phyloP scores from a whole-genome alignment of 352 stramenopile genomes.

The Pythium dissimile region DNA sequence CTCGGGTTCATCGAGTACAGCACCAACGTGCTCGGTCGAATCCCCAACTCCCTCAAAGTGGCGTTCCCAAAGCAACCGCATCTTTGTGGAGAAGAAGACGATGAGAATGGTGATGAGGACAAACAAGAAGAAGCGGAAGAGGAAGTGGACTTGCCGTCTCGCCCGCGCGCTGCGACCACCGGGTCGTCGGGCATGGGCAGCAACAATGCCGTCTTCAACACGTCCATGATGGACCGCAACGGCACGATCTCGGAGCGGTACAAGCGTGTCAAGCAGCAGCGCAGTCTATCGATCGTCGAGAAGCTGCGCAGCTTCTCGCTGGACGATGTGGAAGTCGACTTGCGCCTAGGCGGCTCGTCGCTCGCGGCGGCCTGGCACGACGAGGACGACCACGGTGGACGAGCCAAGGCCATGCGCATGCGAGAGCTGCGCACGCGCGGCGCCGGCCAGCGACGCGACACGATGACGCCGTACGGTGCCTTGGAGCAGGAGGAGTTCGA shows the following conservation, averaged over 20 bases:
- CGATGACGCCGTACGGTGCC: slow-evolving; percentile 52
- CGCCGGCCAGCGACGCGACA: slow-evolving; percentile 10
- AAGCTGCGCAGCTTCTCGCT: slow-evolving; percentile 52
- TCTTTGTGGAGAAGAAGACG: slow-evolving; percentile 5
- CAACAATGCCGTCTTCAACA: slow-evolving; percentile 45
- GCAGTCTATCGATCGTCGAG: slow-evolving; percentile 47
- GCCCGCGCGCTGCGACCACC: slow-evolving; percentile 11
- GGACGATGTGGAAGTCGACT: slow-evolving; percentile 43
- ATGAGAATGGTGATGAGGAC: too few species aligned
- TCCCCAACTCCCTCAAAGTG: slow-evolving; percentile 70
- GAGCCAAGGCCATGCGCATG: slow-evolving; percentile 35
- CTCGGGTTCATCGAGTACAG: slow-evolving; percentile 76
- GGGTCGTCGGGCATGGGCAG: slow-evolving; percentile 31
- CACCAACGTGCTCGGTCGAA: slow-evolving; percentile 73
- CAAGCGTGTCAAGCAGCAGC: slow-evolving; percentile 48
- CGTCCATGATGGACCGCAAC: slow-evolving; percentile 44
- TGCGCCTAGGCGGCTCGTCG: slow-evolving; percentile 26
- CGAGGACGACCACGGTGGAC: slow-evolving; percentile 43
- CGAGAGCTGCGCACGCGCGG: slow-evolving; percentile 26
- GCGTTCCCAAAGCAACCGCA: slow-evolving; percentile 40
- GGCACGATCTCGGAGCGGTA: slow-evolving; percentile 60
- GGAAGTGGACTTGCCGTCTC: slow-evolving; percentile 5
- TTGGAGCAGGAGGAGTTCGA: slow-evolving; percentile 73
- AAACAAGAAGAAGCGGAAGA: slow-evolving; percentile 17
- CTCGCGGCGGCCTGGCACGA: slow-evolving; percentile 40